Base-by-base conservation (phyloP, 1,284 basidiomycete genomes). In the Afroboletus lepidellus region DNA sequence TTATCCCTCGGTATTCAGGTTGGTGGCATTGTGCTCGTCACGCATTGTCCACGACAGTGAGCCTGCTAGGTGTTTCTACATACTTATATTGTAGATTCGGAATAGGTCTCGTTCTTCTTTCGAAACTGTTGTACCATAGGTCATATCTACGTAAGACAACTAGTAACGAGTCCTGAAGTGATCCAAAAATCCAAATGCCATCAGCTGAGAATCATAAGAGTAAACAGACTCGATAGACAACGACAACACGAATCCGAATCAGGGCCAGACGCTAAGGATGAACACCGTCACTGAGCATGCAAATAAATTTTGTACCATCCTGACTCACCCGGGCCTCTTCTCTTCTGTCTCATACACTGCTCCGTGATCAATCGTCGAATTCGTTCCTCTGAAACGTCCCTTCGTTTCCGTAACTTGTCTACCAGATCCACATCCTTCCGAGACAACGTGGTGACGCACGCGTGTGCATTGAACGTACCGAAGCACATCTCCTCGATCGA, bases 391-490 rank as follows among this genome's bases (percentile, higher is more conserved):
- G 63, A 67, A 0, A 8, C 15, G 0, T 61, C 54, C 18, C 63
- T 53, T 20, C 50, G 55, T 38, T 61, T 59, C 29, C 51, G 51
- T n/a, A 64, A 24, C 3, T 18, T 29, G 5, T 55, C 29, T 3
- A 42, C 27, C 2, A 55, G 53, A 36, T 51, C 62, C 11, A 46
- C 56, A 0, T 61, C 58, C 33, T 3, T 55, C 18, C 25, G 41
- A 6, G 60, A 54, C 15, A 66, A 25, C 11, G 65, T 69, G 15
- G 69, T 68, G 24, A 70, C 41, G 41, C 66, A 68, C 8, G 55
- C 66, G 13, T 69, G 63, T 12, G 50, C 66, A n/a, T 56, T 33
- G 18, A 69, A 69, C 8, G 4, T 24, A 9, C 24, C 53, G 25
- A 58, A 54, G 13, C 52, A 53, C 47, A 41, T 42, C 6, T 12